Conservation (phyloP, 139 green algal species). For the Bryopsis sp. region DNA sequence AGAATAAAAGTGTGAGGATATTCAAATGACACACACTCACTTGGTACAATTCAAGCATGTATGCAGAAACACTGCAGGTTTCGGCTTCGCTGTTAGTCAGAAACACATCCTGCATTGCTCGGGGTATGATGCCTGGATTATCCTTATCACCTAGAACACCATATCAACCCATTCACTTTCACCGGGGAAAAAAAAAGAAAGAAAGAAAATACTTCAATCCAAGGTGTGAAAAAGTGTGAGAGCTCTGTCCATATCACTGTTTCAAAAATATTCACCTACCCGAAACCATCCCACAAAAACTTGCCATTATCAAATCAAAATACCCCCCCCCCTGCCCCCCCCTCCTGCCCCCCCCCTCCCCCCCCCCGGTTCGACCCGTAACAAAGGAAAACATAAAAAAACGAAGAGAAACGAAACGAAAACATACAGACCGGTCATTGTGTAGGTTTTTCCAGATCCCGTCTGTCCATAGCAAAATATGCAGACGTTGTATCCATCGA, state of each 20-base stretch:
- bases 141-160: neutral
- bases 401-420: neutral
- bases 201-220: no score
- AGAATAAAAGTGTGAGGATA: no score
- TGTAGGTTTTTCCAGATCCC: conserved; percentile 34
- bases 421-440: conserved; percentile 20
- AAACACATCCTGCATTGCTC: conserved; percentile 10
- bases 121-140: neutral
- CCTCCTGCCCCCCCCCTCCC: no score
- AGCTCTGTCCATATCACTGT: no score
- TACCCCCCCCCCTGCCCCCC: no score
- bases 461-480: conserved; percentile 74
- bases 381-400: no score
- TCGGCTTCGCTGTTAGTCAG: neutral
- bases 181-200: no score
- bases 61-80: conserved; percentile 46
- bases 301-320: no score
- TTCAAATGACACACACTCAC: conserved; percentile 10
- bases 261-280: no score
- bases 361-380: no score
- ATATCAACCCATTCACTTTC: neutral
- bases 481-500: conserved; percentile 77
- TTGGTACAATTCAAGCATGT: conserved; percentile 98
- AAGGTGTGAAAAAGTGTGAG: no score
- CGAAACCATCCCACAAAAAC: no score